Base-by-base conservation (phyloP, 176 grass and related monocot genomes). In the Eragrostis curvula region DNA sequence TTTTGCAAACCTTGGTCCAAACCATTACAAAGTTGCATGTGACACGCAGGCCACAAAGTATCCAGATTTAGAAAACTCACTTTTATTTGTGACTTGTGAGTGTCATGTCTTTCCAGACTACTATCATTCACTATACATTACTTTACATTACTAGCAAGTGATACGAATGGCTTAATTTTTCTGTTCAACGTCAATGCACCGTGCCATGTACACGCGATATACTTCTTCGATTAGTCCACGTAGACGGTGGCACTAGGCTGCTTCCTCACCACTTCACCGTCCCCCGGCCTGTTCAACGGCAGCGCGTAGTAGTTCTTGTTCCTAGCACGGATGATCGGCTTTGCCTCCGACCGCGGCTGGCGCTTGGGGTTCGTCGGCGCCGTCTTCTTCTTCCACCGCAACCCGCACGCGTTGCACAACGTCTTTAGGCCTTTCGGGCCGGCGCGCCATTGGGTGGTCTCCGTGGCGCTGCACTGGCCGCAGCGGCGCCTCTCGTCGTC, bases 371-470 rank as follows among this genome's bases (percentile, higher is more conserved):
- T 36, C 49, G 49, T 6, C 3, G 43, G 40, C 80, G 43, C 20
- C 9, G 1, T 9, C 55, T 4, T 13, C 30, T 44, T 75, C 20
- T 49, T 74, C 67, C 21, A 63, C 60, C 28, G 42, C 42, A 71
- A 43, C 9, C 68, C 68, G 43, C 68, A 71, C 68, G 68, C 68
- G 21, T 70, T 70, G 67, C 67, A 70, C 67, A 70, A 9, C 42
- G 41, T 70, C 7, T n/a, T 23, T 1, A 11, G 43, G 15, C 81
- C 81, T 0, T 43, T 47, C 81, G 81, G 81, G 43, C 81, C 71
- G n/a, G 71, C 46, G 32, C 81, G 81, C 71, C 71, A 75, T 32
- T 51, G n/a, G 11, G 58, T 36, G 57, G 59, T 66, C 60, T 55
- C 25, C 58, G 5, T 7, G 5, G 29, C 53, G 21, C 9, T 6